A percentile compares a stretch with the other conserved stretches of the same genome.
phyloP scores from a whole-genome alignment of 164 flowering plant genomes.

The Echeveria elegans region DNA sequence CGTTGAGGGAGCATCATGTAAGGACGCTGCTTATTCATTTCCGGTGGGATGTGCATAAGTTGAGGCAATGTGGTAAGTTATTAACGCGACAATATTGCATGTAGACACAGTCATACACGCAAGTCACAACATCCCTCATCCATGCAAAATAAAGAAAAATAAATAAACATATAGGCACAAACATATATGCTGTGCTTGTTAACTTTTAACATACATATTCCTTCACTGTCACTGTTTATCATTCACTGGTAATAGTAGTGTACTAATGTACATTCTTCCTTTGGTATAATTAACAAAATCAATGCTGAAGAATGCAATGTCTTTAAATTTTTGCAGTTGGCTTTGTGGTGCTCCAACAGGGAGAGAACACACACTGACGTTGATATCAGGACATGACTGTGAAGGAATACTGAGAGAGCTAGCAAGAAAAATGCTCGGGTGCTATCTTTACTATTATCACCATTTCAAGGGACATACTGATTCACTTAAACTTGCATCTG shows the following conservation, averaged over 20 bases:
- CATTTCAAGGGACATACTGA: constrained; percentile 47
- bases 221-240: no score
- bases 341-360: constrained; percentile 54
- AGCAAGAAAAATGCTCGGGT: constrained; percentile 30
- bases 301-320: no score
- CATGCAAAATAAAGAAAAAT: no score
- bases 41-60: constrained; percentile 52
- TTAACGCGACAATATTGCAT: no score
- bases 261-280: no score
- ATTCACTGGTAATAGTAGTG: no score
- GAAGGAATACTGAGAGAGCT: constrained; percentile 32
- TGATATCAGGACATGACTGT: constrained; percentile 39
- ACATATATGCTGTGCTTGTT: no score
- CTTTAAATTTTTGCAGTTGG: constrained; percentile 36
- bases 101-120: no score
- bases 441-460: constrained; percentile 48
- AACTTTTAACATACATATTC: no score
- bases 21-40: constrained; percentile 72
- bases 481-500: constrained; percentile 41
- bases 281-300: background rate
- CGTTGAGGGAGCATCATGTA: constrained; percentile 52
- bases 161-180: no score
- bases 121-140: no score
- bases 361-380: constrained; percentile 31
- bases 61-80: no score